Conservation (phyloP, 352 stramenopile species). For the Phytophthora colocasiae region DNA sequence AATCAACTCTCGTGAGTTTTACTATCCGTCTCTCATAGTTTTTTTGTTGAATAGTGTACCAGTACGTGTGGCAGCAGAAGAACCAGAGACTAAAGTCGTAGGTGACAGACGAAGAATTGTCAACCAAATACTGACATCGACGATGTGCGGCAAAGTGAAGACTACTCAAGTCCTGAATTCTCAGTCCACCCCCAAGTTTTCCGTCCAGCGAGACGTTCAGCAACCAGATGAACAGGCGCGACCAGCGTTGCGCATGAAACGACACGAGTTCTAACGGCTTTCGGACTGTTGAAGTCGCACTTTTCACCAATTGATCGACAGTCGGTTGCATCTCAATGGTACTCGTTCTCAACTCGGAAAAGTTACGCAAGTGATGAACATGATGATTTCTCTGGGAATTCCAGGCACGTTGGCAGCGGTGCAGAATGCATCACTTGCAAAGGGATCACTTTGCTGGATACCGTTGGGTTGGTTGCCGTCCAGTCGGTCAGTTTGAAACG, state of each 20-base stretch:
- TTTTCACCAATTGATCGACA: neutral
- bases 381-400: neutral
- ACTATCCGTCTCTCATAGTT: constrained; percentile 8
- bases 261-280: constrained; percentile 29
- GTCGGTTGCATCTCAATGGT: too few species aligned
- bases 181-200: constrained; percentile 14
- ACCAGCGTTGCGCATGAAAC: constrained; percentile 37
- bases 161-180: constrained; percentile 3
- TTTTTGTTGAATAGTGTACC: constrained; percentile 5
- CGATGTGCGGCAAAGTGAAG: constrained; percentile 5
- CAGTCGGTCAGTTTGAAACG: constrained; percentile 35
- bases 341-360: too few species aligned
- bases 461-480: constrained; percentile 6
- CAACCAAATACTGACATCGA: neutral
- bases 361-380: neutral
- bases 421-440: neutral
- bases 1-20: constrained; percentile 35
- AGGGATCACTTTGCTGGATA: constrained; percentile 9
- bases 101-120: constrained; percentile 5
- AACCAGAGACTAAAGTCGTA: neutral
- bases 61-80: constrained; percentile 12
- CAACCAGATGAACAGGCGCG: constrained; percentile 15
- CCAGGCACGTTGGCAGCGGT: neutral
- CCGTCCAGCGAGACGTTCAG: constrained; percentile 21
- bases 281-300: constrained; percentile 1